These are phyloP conservation scores for Globisporangium acanthophoron DNA, from an alignment of 352 stramenopile species.

Conservation along the genomic window DNA sequence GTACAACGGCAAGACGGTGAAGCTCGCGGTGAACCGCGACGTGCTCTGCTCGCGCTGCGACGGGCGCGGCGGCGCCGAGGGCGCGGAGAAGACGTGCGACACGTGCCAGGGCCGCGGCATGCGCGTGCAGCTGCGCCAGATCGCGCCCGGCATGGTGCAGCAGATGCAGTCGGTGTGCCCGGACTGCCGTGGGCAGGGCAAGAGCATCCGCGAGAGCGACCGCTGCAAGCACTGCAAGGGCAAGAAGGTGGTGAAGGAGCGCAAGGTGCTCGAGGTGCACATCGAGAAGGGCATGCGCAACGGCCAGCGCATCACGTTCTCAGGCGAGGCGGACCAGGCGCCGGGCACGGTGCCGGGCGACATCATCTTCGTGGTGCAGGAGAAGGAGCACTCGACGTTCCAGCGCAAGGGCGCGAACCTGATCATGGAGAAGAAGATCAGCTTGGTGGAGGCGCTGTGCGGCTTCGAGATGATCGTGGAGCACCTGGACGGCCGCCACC, in stretches of 20 bases:
- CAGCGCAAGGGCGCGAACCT: conserved; percentile 97
- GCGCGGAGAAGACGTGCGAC: conserved; percentile 90
- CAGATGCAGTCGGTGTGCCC: conserved; percentile 96
- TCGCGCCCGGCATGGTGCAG: conserved; percentile 97
- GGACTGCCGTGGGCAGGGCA: conserved; percentile 92
- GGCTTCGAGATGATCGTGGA: conserved; percentile 90
- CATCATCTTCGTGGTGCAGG: conserved; percentile 98
- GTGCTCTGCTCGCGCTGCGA: conserved; percentile 87
- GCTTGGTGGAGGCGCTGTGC: conserved; percentile 92
- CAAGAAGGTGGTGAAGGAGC: conserved; percentile 95
- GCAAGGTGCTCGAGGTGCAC: conserved; percentile 98
- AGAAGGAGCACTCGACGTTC: conserved; percentile 96
- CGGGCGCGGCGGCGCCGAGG: conserved; percentile 89
- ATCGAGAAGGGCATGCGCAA: conserved; percentile 98
- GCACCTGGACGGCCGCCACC: conserved; percentile 88
- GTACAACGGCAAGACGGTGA: conserved; percentile 99
- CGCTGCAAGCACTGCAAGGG: conserved; percentile 91
- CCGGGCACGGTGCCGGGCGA: conserved; percentile 88
- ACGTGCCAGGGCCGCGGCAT: conserved; percentile 95
- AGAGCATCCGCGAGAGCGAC: conserved; percentile 92
- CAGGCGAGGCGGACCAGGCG: conserved; percentile 95
- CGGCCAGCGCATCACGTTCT: conserved; percentile 97
- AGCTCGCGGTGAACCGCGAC: conserved; percentile 96
- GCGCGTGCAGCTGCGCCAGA: conserved; percentile 94
- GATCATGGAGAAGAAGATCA: conserved; percentile 95